phyloP scores from a whole-genome alignment of 768 basidiomycete genomes.

The Cystofilobasidium capitatum region DNA sequence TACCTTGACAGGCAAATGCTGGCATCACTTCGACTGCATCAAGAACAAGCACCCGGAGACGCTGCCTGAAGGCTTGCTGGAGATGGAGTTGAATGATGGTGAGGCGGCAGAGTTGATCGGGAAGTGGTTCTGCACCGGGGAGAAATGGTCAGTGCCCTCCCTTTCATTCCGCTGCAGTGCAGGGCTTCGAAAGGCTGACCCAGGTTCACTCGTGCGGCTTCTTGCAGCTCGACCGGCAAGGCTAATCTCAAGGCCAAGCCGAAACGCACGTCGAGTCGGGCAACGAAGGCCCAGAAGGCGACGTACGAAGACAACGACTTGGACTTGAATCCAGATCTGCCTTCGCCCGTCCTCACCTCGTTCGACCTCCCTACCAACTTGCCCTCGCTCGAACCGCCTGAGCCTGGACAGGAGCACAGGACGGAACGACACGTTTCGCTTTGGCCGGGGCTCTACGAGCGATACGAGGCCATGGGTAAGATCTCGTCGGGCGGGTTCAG shows the following conservation, averaged over 20 bases:
- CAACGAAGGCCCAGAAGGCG: not conserved
- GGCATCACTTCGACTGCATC: conserved; percentile 24
- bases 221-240: not conserved
- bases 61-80: not conserved
- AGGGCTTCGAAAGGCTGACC: not conserved
- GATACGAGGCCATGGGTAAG: conserved; percentile 4
- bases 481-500: conserved; percentile 12
- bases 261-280: not conserved
- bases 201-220: not conserved
- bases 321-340: not conserved
- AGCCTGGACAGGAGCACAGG: conserved; percentile 1
- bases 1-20: conserved; percentile 22
- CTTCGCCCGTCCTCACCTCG: not conserved
- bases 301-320: not conserved
- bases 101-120: conserved; percentile 18
- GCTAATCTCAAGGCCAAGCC: not conserved
- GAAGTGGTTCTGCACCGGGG: conserved; percentile 18
- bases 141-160: conserved; percentile 6
- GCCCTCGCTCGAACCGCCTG: not conserved
- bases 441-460: conserved; percentile 12
- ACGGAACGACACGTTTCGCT: not conserved
- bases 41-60: not conserved
- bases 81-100: not conserved
- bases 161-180: no score
- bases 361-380: not conserved